Conservation (phyloP, 176 grass and related monocot species). For the Ampelocalamus luodianensis region DNA sequence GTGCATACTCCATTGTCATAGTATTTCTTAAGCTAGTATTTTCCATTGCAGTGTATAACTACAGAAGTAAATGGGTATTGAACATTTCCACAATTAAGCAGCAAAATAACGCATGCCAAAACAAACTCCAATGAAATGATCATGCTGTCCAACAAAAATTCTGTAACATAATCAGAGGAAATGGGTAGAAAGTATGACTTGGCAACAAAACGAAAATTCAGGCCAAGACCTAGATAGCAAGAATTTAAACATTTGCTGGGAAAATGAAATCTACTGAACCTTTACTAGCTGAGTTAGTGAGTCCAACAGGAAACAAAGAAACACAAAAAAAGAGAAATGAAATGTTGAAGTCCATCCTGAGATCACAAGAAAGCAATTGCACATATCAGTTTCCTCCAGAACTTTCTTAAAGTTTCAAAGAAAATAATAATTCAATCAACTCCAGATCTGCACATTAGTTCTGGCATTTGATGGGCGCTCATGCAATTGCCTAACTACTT, state of each 20-base stretch:
- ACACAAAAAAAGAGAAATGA: not conserved
- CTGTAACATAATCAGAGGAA: not conserved
- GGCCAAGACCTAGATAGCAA: not conserved
- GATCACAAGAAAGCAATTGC: not conserved
- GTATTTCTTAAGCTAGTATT: not conserved
- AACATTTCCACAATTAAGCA: constrained; percentile 1
- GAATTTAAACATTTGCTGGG: not conserved
- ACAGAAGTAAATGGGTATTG: not conserved
- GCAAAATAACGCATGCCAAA: not conserved
- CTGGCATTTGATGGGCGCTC: not conserved
- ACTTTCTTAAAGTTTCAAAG: not conserved
- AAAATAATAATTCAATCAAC: not conserved
- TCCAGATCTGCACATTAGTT: not conserved
- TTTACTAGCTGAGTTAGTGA: not conserved
- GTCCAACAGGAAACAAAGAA: not conserved
- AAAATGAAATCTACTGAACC: not conserved
- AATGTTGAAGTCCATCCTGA: not conserved
- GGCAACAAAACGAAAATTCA: not conserved
- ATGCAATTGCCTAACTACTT: not conserved
- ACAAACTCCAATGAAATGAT: not conserved
- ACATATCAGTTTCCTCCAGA: not conserved
- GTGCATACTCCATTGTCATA: not conserved
- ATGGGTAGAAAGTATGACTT: not conserved
- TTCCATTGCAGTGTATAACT: not conserved
- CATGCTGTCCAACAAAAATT: not conserved